Evolutionary conservation across 305 asterid species (phyloP).

Genomic region (Rubia balearica): DNA sequence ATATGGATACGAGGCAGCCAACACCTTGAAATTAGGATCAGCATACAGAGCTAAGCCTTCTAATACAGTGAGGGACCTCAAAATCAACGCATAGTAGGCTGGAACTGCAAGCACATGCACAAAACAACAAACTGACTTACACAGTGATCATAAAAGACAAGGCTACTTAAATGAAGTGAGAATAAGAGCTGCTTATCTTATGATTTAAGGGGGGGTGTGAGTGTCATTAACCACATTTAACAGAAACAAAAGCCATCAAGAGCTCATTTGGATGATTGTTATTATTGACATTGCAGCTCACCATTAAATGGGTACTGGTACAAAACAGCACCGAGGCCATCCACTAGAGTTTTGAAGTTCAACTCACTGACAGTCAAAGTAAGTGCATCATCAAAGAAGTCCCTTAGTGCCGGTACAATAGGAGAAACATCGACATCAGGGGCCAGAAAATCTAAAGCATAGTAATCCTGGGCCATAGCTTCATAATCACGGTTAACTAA

Average conservation of each 20-base stretch:
- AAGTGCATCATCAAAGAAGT: conserved; percentile 88
- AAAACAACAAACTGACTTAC: conserved; percentile 26
- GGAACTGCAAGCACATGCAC: conserved; percentile 68
- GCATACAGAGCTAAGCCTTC: conserved; percentile 98
- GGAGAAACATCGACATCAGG: conserved; percentile 96
- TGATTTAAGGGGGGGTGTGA: not conserved
- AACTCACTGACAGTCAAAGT: conserved; percentile 92
- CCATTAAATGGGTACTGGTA: conserved; percentile 94
- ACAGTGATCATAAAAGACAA: not conserved
- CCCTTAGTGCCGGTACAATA: conserved; percentile 78
- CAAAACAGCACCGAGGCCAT: conserved; percentile 87
- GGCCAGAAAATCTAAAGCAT: conserved; percentile 83
- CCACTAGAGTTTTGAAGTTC: conserved; percentile 91
- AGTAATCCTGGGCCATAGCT: conserved; percentile 99
- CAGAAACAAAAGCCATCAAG: not conserved
- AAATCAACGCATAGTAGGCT: conserved; percentile 91
- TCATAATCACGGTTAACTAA: conserved; percentile 98
- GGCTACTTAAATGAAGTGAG: not conserved
- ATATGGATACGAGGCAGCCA: conserved; percentile 99
- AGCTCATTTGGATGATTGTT: not conserved
- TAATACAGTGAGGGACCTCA: conserved; percentile 96
- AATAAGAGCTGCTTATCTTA: not conserved
- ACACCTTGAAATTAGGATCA: conserved; percentile 92
- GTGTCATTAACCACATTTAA: not conserved
- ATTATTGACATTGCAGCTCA: conserved; percentile 32